phyloP scores from a whole-genome alignment of 352 stramenopile species.

The Pythium grandisporangium region DNA sequence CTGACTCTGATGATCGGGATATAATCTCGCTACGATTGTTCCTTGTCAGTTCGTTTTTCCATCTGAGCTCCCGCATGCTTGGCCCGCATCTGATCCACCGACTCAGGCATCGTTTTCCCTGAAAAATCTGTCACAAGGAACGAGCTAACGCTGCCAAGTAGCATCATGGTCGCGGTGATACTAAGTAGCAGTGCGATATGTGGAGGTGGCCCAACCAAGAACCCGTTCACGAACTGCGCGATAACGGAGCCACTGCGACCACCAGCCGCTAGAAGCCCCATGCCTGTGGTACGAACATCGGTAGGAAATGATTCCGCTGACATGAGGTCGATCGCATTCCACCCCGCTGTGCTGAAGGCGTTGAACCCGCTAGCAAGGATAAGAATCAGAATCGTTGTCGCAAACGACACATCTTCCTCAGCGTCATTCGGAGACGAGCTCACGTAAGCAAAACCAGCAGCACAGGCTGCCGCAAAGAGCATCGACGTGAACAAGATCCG shows the following conservation, averaged over 20 bases:
- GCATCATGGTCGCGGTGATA: slow-evolving; percentile 74
- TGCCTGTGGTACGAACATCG: slow-evolving; percentile 81
- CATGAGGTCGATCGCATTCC: slow-evolving; percentile 90
- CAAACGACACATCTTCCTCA: slow-evolving; percentile 2
- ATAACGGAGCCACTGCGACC: slow-evolving; percentile 83
- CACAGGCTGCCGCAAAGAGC: slow-evolving; percentile 50
- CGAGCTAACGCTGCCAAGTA: slow-evolving; percentile 59
- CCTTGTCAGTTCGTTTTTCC: slow-evolving; percentile 1
- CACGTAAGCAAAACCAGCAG: slow-evolving; percentile 67
- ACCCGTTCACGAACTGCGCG: slow-evolving; percentile 88
- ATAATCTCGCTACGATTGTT: too few species aligned
- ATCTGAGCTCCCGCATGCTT: slow-evolving; percentile 2
- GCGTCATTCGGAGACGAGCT: slow-evolving; percentile 19
- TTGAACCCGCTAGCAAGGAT: slow-evolving; percentile 85
- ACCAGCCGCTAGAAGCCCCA: slow-evolving; percentile 78
- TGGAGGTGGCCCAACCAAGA: slow-evolving; percentile 59
- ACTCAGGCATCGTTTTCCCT: slow-evolving; percentile 40
- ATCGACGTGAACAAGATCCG: slow-evolving; percentile 70
- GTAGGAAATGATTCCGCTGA: slow-evolving; percentile 89
- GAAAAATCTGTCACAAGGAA: slow-evolving; percentile 46
- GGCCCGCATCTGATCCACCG: slow-evolving; percentile 47
- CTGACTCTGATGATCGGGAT: too few species aligned
- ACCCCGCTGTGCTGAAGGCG: slow-evolving; percentile 83
- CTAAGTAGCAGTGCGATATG: slow-evolving; percentile 69
- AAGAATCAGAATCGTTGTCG: slow-evolving; percentile 50